Conservation (phyloP, 768 basidiomycete genomes). For the Boletus pseudo-olivaceus region DNA sequence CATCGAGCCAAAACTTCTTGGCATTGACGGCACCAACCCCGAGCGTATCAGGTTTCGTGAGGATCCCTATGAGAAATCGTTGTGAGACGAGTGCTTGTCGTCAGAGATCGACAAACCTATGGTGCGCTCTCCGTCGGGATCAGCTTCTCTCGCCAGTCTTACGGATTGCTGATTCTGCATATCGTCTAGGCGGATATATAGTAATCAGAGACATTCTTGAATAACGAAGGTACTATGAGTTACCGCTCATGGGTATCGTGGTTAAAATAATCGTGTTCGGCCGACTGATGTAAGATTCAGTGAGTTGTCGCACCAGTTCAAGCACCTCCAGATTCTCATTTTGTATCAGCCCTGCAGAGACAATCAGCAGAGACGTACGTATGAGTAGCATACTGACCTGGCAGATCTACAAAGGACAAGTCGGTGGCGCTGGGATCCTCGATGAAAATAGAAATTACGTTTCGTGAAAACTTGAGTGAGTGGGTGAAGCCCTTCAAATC, state of each 20-base stretch:
- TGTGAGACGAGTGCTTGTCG: background rate
- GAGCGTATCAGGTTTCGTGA: slow-evolving; percentile 68
- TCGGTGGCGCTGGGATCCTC: slow-evolving; percentile 44
- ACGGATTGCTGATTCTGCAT: slow-evolving; percentile 63
- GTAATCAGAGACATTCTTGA: background rate
- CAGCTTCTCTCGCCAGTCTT: slow-evolving; percentile 48
- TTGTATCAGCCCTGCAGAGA: slow-evolving; percentile 50
- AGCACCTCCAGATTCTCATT: slow-evolving; percentile 42
- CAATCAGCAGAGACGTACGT: slow-evolving; percentile 1
- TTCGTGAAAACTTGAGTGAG: slow-evolving; percentile 44
- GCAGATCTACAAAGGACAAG: slow-evolving; percentile 52
- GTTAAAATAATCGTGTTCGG: slow-evolving; percentile 60
- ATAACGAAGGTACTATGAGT: background rate
- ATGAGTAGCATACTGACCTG: slow-evolving; percentile 34
- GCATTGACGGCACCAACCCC: slow-evolving; percentile 39
- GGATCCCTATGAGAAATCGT: slow-evolving; percentile 43
- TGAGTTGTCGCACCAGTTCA: slow-evolving; percentile 46
- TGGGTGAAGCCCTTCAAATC: slow-evolving; percentile 26
- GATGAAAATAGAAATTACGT: slow-evolving; percentile 46
- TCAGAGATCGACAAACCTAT: slow-evolving; percentile 45
- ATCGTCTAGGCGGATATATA: slow-evolving; percentile 44
- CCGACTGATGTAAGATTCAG: slow-evolving; percentile 42
- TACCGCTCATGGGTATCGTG: slow-evolving; percentile 63
- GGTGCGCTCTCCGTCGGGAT: slow-evolving; percentile 53
- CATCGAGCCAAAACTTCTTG: slow-evolving; percentile 44